Conservation (phyloP, 2,329 filamentous ascomycete genomes). For the Hypoxylon sp. region DNA sequence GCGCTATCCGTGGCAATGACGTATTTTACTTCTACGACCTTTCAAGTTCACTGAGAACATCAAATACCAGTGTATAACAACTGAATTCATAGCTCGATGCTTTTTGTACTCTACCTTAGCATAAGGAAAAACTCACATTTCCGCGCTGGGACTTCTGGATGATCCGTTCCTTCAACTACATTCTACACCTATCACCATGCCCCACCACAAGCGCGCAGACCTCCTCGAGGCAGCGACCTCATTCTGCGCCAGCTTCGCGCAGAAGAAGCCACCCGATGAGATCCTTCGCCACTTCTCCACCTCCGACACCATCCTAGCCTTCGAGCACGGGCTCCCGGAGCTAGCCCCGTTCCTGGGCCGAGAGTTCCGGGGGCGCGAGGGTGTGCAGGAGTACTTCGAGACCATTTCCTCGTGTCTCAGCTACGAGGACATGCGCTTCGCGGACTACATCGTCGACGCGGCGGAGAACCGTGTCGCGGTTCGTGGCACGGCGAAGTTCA, state of each 20-base stretch:
- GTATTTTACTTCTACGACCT: neutral
- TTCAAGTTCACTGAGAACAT: neutral
- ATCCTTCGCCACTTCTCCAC: conserved; percentile 52
- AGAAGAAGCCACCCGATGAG: conserved; percentile 43
- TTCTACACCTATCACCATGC: conserved; percentile 29
- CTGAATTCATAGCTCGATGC: neutral
- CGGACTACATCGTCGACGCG: conserved; percentile 48
- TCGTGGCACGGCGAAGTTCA: conserved; percentile 52
- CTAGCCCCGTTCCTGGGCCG: conserved; percentile 55
- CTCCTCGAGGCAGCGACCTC: conserved; percentile 52
- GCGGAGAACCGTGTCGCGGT: conserved; percentile 49
- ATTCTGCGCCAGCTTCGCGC: conserved; percentile 54
- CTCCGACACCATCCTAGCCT: conserved; percentile 44
- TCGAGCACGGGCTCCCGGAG: conserved; percentile 54
- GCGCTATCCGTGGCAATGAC: neutral
- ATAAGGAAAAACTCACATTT: neutral
- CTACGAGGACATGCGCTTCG: conserved; percentile 53
- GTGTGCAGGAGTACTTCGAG: conserved; percentile 51
- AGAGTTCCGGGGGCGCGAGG: conserved; percentile 50
- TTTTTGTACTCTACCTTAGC: no score
- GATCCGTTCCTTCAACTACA: no score
- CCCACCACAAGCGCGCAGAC: conserved; percentile 42
- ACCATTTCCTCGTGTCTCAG: conserved; percentile 45
- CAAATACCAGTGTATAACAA: neutral
- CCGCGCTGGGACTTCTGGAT: no score